Base-by-base conservation (phyloP, 2,329 filamentous ascomycete genomes). In the Talaromyces sp. region DNA sequence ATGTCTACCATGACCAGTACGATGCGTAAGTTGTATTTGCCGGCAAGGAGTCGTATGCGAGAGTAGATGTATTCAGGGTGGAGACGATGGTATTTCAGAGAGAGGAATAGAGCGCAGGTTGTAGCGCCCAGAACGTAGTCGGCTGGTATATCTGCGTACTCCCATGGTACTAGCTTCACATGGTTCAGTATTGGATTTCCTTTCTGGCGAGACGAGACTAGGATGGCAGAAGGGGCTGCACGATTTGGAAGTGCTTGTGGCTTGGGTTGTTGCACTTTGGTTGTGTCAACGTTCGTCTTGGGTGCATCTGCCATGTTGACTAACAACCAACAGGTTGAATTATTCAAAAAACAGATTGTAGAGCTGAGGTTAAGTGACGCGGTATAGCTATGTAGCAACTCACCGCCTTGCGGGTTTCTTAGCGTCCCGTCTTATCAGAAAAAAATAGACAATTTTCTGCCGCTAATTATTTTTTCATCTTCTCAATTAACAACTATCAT, bases 31-130 rank as follows among this genome's bases (percentile, higher is more conserved):
- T 86, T 88, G 77, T 95, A 97, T 75, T 89, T 90, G 53, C 89
- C 89, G 53, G 89, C 89, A 4, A 99, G 79, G 51, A 86, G 85
- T 54, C 89, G 87, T 65, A 99, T 95, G 58, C 94, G 88, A 22
- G 88, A 91, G 77, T 97, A 97, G 67, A 99, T 91, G 78, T 99
- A 99, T 75, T 99, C 94, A 0, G 94, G 94, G 70, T 99, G 94
- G 54, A 99, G 81, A 28, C 93, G 90, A 74, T 99, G 94, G 74
- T 99, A 99, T 74, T 97, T 99, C 56, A 99, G 82, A 50, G 90
- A 95, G 41, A 99, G 79, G 70, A 97, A 99, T 5, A 99, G 81
- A 0, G 90, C 92, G 68, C 93, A 96, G 6, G 92, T 96, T 0
- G 91, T 96, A 41, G 83, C 71, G 0, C 94, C 93, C 50, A 97